A percentile compares a stretch with the other conserved stretches of the same genome.
Evolutionary conservation across 2,329 filamentous ascomycete genomes (phyloP).

Genomic region (Pseudocercospora musae): DNA sequence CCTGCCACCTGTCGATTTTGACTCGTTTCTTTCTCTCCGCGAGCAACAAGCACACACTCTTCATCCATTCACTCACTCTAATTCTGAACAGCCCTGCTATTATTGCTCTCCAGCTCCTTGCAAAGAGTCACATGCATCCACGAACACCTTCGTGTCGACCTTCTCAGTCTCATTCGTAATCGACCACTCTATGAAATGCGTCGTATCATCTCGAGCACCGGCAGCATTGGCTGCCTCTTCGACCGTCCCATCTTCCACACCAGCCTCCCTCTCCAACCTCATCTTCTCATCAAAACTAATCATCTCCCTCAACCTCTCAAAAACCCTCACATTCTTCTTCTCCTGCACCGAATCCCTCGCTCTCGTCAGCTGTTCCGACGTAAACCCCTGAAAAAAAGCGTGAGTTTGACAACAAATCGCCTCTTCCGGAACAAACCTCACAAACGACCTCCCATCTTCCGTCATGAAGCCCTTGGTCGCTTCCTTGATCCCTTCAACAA

Average conservation of each 20-base stretch:
- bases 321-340: constrained; percentile 14
- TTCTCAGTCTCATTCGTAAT: constrained; percentile 17
- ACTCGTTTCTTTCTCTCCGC: neutral
- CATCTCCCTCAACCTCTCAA: constrained; percentile 19
- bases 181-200: constrained; percentile 23
- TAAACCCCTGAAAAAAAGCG: constrained; percentile 20
- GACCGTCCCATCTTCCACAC: neutral
- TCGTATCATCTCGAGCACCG: neutral
- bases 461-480: constrained; percentile 11
- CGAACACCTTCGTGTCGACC: constrained; percentile 19
- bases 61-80: neutral
- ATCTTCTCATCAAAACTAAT: constrained; percentile 16
- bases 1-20: neutral
- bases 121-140: constrained; percentile 24
- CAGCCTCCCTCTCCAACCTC: neutral
- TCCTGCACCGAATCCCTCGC: constrained; percentile 21
- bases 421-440: constrained; percentile 16
- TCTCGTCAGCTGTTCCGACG: constrained; percentile 11
- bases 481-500: constrained; percentile 8
- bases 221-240: neutral
- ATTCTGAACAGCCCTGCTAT: neutral
- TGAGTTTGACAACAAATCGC: constrained; percentile 22
- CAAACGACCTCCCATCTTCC: constrained; percentile 5
- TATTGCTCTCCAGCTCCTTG: constrained; percentile 13
- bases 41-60: neutral